These are phyloP conservation scores for Globisporangium sylvaticum DNA, from an alignment of 352 stramenopile genomes.

Conservation along the genomic window DNA sequence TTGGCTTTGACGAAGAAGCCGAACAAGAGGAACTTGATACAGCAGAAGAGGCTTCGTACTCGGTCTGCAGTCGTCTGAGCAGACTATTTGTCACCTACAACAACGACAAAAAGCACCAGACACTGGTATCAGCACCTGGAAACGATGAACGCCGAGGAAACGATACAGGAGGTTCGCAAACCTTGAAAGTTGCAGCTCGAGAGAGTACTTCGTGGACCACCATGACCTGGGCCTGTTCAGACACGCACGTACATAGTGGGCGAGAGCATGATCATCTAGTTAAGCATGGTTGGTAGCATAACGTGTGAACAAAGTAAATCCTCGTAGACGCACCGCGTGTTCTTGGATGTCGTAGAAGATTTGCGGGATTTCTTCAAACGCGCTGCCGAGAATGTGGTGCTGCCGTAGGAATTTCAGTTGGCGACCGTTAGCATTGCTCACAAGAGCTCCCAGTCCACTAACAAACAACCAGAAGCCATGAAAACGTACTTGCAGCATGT, in stretches of 20 bases:
- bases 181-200: constrained; percentile 5
- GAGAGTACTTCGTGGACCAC: background rate
- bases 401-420: constrained; percentile 10
- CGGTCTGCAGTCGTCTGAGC: background rate
- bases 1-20: background rate
- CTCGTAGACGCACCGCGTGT: constrained; percentile 36
- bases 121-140: background rate
- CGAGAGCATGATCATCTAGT: background rate
- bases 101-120: too few species aligned
- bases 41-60: background rate
- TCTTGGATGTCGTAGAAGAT: constrained; percentile 71
- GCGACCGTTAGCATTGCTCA: background rate
- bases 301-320: too few species aligned
- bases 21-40: background rate
- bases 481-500: constrained; percentile 37
- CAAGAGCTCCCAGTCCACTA: too few species aligned
- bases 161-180: background rate
- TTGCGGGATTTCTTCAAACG: constrained; percentile 71
- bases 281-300: background rate
- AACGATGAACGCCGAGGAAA: too few species aligned
- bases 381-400: constrained; percentile 47
- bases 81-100: constrained; percentile 1
- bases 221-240: constrained; percentile 5
- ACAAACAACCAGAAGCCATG: background rate
- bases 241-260: background rate